phyloP scores from a whole-genome alignment of 495 filamentous ascomycete species.

The Geopyxis carbonaria region DNA sequence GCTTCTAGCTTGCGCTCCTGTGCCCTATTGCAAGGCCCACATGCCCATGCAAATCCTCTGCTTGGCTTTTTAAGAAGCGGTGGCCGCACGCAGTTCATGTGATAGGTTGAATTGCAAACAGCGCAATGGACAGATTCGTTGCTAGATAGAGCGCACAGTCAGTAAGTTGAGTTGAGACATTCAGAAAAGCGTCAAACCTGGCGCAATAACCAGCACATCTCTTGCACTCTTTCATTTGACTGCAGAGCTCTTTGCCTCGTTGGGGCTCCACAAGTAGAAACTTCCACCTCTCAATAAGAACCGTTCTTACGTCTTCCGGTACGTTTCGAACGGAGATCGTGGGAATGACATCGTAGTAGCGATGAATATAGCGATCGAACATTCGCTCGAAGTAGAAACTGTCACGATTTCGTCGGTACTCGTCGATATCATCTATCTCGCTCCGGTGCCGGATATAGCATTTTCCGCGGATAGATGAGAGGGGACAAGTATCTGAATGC shows the following conservation, averaged over 20 bases:
- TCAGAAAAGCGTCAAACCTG: conserved; percentile 39
- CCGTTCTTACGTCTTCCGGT: conserved; percentile 78
- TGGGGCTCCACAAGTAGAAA: conserved; percentile 84
- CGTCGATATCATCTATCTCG: conserved; percentile 67
- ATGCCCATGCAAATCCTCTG: conserved; percentile 95
- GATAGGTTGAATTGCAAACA: conserved; percentile 83
- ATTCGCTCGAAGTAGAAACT: conserved; percentile 95
- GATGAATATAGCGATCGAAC: conserved; percentile 95
- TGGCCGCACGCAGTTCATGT: conserved; percentile 95
- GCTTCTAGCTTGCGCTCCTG: conserved; percentile 87
- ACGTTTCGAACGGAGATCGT: conserved; percentile 90
- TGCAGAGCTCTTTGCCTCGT: conserved; percentile 84
- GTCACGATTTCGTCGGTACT: conserved; percentile 67
- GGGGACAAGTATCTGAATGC: conserved; percentile 91
- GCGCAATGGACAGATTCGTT: conserved; percentile 95
- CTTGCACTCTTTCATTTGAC: conserved; percentile 92
- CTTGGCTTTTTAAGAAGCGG: conserved; percentile 91
- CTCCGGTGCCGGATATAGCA: conserved; percentile 73
- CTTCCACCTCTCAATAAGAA: conserved; percentile 87
- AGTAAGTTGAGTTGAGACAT: neutral
- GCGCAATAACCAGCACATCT: conserved; percentile 78
- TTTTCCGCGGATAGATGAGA: conserved; percentile 81
- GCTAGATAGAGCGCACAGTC: conserved; percentile 29
- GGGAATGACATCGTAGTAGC: conserved; percentile 91
- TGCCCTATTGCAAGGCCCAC: conserved; percentile 81